These are phyloP conservation scores for Candida sanyaensis DNA, from an alignment of 1,139 yeast genomes.

Conservation along the genomic window DNA sequence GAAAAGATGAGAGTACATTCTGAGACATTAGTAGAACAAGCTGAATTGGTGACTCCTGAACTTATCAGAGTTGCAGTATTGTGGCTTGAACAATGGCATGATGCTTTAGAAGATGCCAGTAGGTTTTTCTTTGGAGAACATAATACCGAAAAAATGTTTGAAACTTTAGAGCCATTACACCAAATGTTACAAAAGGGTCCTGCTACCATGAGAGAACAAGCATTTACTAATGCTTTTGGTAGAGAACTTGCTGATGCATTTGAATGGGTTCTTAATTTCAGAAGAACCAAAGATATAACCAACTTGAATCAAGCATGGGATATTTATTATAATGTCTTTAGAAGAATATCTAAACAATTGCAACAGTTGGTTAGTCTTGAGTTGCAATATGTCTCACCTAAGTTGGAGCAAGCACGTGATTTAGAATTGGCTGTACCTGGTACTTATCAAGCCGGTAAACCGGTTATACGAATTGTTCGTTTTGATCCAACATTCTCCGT, in stretches of 20 bases:
- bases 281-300: constrained; percentile 81
- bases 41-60: constrained; percentile 92
- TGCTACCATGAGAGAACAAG: constrained; percentile 87
- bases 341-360: constrained; percentile 84
- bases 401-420: constrained; percentile 73
- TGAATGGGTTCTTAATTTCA: constrained; percentile 88
- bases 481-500: constrained; percentile 86
- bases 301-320: constrained; percentile 98
- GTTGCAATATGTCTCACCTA: constrained; percentile 91
- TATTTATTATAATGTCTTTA: constrained; percentile 88
- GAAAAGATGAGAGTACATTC: constrained; percentile 93
- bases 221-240: constrained; percentile 93
- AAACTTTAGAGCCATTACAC: constrained; percentile 87
- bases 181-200: constrained; percentile 83
- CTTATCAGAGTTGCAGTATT: constrained; percentile 91
- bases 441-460: constrained; percentile 83
- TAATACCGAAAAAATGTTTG: constrained; percentile 92
- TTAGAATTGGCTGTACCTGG: constrained; percentile 93
- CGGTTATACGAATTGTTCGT: constrained; percentile 66
- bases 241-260: constrained; percentile 90
- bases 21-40: constrained; percentile 82
- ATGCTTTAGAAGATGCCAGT: constrained; percentile 96
- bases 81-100: constrained; percentile 99
- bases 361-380: constrained; percentile 88
- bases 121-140: constrained; percentile 92